phyloP scores from a whole-genome alignment of 495 filamentous ascomycete genomes.

The Aspergillus sparsus region DNA sequence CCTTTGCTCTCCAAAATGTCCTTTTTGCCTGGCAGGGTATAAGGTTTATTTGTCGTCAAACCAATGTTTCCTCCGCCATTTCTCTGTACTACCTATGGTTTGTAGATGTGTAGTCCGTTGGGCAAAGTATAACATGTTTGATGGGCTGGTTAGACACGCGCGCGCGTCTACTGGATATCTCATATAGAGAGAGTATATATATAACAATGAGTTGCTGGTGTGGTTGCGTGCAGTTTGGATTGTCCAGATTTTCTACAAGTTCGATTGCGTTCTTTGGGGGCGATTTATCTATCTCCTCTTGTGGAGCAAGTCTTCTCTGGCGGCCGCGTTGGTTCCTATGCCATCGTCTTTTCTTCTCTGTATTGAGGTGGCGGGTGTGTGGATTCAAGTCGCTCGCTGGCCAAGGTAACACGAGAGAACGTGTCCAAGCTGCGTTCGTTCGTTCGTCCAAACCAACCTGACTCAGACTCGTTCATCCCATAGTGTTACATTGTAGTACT shows the following conservation, averaged over 20 bases:
- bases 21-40: not conserved
- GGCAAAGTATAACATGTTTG: not conserved
- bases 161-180: no score
- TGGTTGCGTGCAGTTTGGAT: not conserved
- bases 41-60: not conserved
- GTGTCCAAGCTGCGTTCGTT: not conserved
- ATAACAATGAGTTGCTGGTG: no score
- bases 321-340: conserved; percentile 16
- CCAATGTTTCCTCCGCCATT: not conserved
- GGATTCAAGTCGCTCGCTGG: no score
- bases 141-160: no score
- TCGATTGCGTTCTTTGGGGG: not conserved
- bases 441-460: not conserved
- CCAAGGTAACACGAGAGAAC: not conserved
- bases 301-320: conserved; percentile 3
- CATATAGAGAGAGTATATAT: no score
- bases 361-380: not conserved
- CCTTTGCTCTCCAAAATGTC: no score
- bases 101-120: not conserved
- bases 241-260: not conserved
- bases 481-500: conserved; percentile 18
- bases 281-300: conserved; percentile 1
- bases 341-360: not conserved
- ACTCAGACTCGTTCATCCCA: not conserved
- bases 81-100: no score